Base-by-base conservation (phyloP, 441 rosid species). In the Gossypium lobatum region DNA sequence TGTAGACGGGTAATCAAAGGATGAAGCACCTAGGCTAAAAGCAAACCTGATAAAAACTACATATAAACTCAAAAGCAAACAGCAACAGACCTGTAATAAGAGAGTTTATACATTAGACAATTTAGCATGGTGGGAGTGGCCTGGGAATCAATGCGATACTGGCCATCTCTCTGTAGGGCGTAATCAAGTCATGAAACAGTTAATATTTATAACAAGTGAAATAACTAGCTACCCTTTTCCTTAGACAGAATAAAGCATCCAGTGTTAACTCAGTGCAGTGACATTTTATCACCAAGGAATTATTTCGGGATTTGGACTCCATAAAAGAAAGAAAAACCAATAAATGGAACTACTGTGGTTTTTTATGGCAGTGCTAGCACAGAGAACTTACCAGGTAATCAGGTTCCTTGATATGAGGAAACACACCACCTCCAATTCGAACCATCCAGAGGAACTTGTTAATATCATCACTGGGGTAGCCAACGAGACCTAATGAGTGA, bases 371-470 rank as follows among this genome's bases (percentile, higher is more conserved):
- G 17, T 64, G 57, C 53, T n/a, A 66, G 21, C 21, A 23, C 20
- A 46, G 57, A 46, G 21, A 60, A 72, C 80, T 80, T 84, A 93
- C 98, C 81, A 96, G 87, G 82, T 96, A 96, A 87, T 96, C 97
- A 16, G 98, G 93, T 83, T 96, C 99, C 85, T 92, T 93, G 77
- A 96, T 96, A 84, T 96, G 99, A 74, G 99, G 97, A 81, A 93
- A 96, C 26, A 88, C 98, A 3, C 99, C 99, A 31, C 99, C 98
- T 82, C 99, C 99, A 37, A 96, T 93, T 39, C 98, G 97, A 66
- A 96, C 98, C 98, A 93, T 96, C 99, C 99, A 96, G 71, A 96
- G 80, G 90, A 96, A 96, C 82, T 96, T 96, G 76, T 93, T 96
- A 74, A 96, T 93, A 80, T 96, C 99, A 77, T 96, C 99, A 78